phyloP scores from a whole-genome alignment of 176 grass and related monocot genomes.

The Puya raimondii region DNA sequence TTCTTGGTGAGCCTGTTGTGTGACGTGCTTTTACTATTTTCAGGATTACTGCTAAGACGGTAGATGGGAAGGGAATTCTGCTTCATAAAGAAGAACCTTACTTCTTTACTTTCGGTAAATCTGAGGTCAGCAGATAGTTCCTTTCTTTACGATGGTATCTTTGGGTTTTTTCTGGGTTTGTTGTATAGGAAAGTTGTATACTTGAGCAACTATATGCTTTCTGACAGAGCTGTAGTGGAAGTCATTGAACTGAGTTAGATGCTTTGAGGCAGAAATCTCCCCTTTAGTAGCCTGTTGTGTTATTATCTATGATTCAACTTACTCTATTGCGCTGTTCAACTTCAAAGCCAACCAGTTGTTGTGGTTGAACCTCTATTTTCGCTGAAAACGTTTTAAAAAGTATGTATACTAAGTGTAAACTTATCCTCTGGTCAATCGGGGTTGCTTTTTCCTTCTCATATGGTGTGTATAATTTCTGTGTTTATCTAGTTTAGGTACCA shows the following conservation, averaged over 20 bases:
- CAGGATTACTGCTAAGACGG: constrained; percentile 66
- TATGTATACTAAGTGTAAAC: constrained; percentile 8
- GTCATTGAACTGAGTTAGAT: background rate
- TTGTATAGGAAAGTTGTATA: background rate
- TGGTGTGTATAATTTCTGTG: constrained; percentile 21
- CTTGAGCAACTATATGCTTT: background rate
- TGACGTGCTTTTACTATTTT: constrained; percentile 21
- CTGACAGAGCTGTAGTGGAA: background rate
- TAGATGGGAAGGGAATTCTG: constrained; percentile 74
- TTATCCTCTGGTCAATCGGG: constrained; percentile 2
- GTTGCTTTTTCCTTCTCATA: constrained; percentile 17
- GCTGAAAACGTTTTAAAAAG: background rate
- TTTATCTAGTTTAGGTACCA: constrained; percentile 68
- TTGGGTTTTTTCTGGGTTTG: background rate
- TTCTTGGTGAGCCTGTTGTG: background rate
- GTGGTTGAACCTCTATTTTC: background rate
- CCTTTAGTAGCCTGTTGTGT: background rate
- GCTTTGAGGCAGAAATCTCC: background rate
- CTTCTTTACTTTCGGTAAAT: constrained; percentile 91
- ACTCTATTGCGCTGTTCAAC: background rate
- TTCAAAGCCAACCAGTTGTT: background rate
- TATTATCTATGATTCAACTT: background rate
- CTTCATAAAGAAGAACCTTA: constrained; percentile 54
- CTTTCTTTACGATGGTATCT: background rate
- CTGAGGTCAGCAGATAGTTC: constrained; percentile 49